Evolutionary conservation across 2,329 filamentous ascomycete genomes (phyloP).

Genomic region (Grosmannia penicillata): DNA sequence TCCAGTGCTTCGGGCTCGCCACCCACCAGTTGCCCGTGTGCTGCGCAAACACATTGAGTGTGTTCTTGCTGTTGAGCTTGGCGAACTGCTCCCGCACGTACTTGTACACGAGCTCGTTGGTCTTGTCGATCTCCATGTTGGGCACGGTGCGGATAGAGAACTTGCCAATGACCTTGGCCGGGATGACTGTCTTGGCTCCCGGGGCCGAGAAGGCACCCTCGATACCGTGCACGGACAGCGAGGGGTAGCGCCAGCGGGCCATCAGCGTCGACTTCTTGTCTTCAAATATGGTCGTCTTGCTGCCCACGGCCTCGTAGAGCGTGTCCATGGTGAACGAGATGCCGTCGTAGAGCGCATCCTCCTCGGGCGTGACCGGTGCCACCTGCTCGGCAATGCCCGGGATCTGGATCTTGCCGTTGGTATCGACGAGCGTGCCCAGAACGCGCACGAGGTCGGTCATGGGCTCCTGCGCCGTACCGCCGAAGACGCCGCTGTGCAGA

Average conservation of each 20-base stretch:
- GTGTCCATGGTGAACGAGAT: constrained; percentile 97
- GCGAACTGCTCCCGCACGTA: constrained; percentile 75
- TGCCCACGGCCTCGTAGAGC: constrained; percentile 80
- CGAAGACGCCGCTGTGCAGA: constrained; percentile 92
- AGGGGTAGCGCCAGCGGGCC: constrained; percentile 91
- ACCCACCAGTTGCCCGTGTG: constrained; percentile 99
- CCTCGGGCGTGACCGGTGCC: constrained; percentile 71
- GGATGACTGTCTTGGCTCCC: constrained; percentile 96
- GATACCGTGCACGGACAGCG: constrained; percentile 83
- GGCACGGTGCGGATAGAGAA: constrained; percentile 97
- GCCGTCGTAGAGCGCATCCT: constrained; percentile 71
- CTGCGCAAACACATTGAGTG: constrained; percentile 61
- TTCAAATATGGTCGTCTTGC: constrained; percentile 70
- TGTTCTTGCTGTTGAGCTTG: constrained; percentile 87
- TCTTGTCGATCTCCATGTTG: constrained; percentile 86
- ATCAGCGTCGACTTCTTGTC: constrained; percentile 90
- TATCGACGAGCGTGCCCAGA: constrained; percentile 72
- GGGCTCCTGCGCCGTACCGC: constrained; percentile 89
- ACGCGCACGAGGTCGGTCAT: constrained; percentile 91
- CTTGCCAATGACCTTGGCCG: constrained; percentile 93
- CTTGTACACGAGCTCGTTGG: constrained; percentile 72
- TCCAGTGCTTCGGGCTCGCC: constrained; percentile 95
- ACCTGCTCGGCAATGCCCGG: constrained; percentile 91
- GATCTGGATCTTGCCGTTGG: constrained; percentile 82
- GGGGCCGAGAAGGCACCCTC: constrained; percentile 90